phyloP scores from a whole-genome alignment of 176 grass and related monocot species.

The Aegilops tauschii region DNA sequence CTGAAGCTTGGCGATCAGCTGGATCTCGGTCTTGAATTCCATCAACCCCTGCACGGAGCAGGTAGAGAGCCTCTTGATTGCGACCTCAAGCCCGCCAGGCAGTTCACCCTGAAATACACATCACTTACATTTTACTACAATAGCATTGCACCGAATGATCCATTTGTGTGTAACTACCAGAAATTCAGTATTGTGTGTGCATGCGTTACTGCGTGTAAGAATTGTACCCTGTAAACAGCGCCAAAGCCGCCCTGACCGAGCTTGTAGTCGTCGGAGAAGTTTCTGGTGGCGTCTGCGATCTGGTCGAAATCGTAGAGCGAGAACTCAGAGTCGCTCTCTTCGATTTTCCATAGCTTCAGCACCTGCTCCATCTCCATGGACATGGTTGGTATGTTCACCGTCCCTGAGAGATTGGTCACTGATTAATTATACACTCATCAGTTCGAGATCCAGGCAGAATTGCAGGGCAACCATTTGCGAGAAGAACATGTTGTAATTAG shows the following conservation, averaged over 20 bases:
- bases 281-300: conserved; percentile 30
- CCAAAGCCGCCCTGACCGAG: conserved; percentile 69
- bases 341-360: conserved; percentile 28
- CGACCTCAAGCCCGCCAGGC: conserved; percentile 35
- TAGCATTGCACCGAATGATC: neutral
- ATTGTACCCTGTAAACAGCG: conserved; percentile 46
- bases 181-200: neutral
- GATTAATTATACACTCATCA: neutral
- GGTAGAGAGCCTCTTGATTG: conserved; percentile 49
- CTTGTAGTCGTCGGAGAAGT: conserved; percentile 49
- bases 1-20: conserved; percentile 70
- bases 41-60: conserved; percentile 48
- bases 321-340: conserved; percentile 50
- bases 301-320: conserved; percentile 40
- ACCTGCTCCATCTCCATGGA: conserved; percentile 58
- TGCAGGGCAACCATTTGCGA: neutral
- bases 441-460: neutral
- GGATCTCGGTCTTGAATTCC: conserved; percentile 65
- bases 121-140: neutral
- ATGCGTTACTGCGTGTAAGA: neutral
- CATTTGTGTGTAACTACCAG: neutral
- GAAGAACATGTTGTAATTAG: neutral
- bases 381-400: conserved; percentile 35
- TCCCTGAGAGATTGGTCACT: conserved; percentile 21
- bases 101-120: conserved; percentile 38